These are phyloP conservation scores for Orychophragmus violaceus DNA, from an alignment of 345 rosid species.

Conservation along the genomic window DNA sequence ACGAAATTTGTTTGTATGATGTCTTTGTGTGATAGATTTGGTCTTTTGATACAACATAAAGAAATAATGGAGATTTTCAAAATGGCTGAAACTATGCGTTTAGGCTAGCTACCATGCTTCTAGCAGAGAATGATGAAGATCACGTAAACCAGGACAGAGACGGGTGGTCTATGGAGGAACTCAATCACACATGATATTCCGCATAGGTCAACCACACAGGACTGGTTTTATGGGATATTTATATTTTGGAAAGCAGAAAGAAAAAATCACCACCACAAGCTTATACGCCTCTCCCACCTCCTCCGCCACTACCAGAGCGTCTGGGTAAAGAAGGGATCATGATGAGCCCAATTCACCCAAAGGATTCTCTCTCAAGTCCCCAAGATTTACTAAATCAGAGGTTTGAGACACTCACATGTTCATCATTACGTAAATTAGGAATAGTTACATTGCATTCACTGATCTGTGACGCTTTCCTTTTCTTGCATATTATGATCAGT, in stretches of 20 bases:
- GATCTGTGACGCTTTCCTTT: not conserved
- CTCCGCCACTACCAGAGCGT: constrained; percentile 9
- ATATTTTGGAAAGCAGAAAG: constrained; percentile 39
- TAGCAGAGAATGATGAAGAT: constrained; percentile 66
- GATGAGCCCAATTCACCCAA: constrained; percentile 37
- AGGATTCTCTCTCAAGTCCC: constrained; percentile 25
- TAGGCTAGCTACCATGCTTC: constrained; percentile 73
- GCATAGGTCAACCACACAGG: constrained; percentile 44
- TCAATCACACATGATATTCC: constrained; percentile 66
- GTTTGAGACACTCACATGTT: constrained; percentile 18
- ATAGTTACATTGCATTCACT: not conserved
- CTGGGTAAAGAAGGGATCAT: not conserved
- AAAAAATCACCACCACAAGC: constrained; percentile 11
- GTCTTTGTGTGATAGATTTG: not conserved
- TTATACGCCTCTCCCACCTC: constrained; percentile 15
- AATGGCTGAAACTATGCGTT: constrained; percentile 53
- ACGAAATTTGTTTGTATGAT: not conserved
- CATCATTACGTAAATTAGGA: not conserved
- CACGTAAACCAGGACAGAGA: constrained; percentile 54
- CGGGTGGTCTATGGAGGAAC: constrained; percentile 57
- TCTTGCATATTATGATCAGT: constrained; percentile 13
- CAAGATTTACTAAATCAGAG: constrained; percentile 31
- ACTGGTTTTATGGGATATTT: constrained; percentile 81
- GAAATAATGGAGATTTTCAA: constrained; percentile 59
- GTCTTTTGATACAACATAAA: not conserved